Evolutionary conservation across 1,139 yeast species (phyloP), one percentile per base, ranked within the genome.

Genomic region (Geotrichum fermentans): DNA sequence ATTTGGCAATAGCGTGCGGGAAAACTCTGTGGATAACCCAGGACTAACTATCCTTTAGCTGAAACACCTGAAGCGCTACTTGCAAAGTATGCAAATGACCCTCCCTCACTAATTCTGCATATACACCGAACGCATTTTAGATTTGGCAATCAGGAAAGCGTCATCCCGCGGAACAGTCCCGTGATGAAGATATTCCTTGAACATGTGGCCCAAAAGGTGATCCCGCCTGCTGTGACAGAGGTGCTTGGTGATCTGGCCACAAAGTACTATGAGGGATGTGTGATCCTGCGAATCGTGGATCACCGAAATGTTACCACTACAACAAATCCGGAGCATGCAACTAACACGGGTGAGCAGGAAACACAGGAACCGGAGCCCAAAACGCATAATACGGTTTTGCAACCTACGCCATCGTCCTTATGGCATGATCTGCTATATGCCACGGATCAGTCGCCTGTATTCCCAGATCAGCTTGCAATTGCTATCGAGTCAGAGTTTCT

Each of bases 211-310:
- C 71, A 78, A 52, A 95, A 90, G 50, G 82, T 82, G 59, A 87
- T 92, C 14, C 97, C 97, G 0, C 84, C 88, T 37, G 90, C 94
- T 16, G 81, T 92, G 64, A 80, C 90, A 58, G 97, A 90, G 66
- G 85, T 90, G 17, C 74, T 90, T 50, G 80, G 87, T 59, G 97
- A 90, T 63, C 86, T 92, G 41, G 83, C 90, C n/a, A 78, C 90
- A 28, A 78, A 80, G 52, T 77, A 87, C 47, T 90, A 87, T 63
- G 97, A 90, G 64, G 97, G 97, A 0, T 87, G 95, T 62, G 71
- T 90, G 37, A 86, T 92, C 17, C 67, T 92, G 46, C 88, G 87
- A 60, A 83, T 92, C 16, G 79, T 78, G 56, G 98, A 92, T 64
- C 96, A 89, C 64, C 69, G 83, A 10, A 67, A 68, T 50, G 53